A percentile compares a stretch with the other conserved stretches of the same genome.
phyloP scores from a whole-genome alignment of 805 yeast genomes.

The Ogataea corticis region DNA sequence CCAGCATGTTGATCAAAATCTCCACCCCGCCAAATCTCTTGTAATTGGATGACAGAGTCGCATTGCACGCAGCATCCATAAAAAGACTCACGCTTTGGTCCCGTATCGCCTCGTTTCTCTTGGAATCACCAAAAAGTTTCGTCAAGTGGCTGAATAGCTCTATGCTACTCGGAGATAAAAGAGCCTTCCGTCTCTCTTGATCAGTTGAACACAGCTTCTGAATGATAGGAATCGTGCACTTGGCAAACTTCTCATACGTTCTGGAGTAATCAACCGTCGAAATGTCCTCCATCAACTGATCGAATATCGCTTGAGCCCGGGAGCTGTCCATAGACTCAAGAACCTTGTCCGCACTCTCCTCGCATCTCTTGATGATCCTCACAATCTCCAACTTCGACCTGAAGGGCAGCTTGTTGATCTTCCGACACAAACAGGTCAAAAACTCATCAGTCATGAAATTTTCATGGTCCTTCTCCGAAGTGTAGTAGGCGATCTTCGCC shows the following conservation, averaged over 20 bases:
- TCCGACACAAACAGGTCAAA: slow-evolving; percentile 16
- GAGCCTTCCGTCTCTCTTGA: slow-evolving; percentile 13
- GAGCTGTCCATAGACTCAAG: slow-evolving; percentile 12
- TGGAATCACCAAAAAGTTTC: slow-evolving; percentile 7
- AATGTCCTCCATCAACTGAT: slow-evolving; percentile 19
- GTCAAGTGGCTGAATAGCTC: slow-evolving; percentile 15
- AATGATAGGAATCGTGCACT: slow-evolving; percentile 16
- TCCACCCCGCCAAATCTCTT: slow-evolving; percentile 18
- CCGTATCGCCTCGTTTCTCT: slow-evolving; percentile 7
- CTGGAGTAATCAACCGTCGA: slow-evolving; percentile 15
- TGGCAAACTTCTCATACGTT: slow-evolving; percentile 15
- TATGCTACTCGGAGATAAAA: slow-evolving; percentile 18
- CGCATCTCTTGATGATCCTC: slow-evolving; percentile 15
- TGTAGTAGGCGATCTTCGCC: slow-evolving; percentile 15
- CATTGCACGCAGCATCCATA: slow-evolving; percentile 18
- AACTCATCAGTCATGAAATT: slow-evolving; percentile 17
- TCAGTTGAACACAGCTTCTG: slow-evolving; percentile 18
- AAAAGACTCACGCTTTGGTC: slow-evolving; percentile 16
- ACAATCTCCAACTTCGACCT: slow-evolving; percentile 19
- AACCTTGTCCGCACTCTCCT: slow-evolving; percentile 6
- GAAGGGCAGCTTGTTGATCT: slow-evolving; percentile 15
- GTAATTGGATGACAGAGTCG: slow-evolving; percentile 8
- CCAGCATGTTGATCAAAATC: slow-evolving; percentile 16
- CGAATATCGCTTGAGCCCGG: slow-evolving; percentile 18
- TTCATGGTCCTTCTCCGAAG: slow-evolving; percentile 9